phyloP scores from a whole-genome alignment of 225 moss, liverwort and hornwort genomes.

The Pseudisothecium myosuroides region DNA sequence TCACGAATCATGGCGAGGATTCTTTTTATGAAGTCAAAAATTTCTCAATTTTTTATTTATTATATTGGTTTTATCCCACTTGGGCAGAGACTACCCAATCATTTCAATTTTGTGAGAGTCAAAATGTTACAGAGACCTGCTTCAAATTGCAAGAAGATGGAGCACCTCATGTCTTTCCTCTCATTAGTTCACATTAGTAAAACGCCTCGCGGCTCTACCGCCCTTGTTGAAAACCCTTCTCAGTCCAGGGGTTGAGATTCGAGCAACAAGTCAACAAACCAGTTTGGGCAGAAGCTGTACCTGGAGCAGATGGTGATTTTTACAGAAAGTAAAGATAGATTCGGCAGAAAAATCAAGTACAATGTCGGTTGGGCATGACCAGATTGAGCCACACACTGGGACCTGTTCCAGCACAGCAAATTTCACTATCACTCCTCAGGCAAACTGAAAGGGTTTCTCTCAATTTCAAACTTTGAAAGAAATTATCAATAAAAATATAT shows the following conservation, averaged over 20 bases:
- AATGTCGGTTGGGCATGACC: slow-evolving; percentile 59
- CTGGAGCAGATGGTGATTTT: slow-evolving; percentile 82
- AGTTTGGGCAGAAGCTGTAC: not conserved
- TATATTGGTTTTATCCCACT: not conserved
- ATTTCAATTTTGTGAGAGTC: not conserved
- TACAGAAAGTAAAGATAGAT: slow-evolving; percentile 60
- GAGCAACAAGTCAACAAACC: not conserved
- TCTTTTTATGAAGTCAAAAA: not conserved
- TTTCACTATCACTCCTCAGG: not conserved
- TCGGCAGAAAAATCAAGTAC: slow-evolving; percentile 59
- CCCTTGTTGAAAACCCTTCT: not conserved
- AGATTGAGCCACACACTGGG: slow-evolving; percentile 72
- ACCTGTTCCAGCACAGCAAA: slow-evolving; percentile 25
- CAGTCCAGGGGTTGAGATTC: not conserved
- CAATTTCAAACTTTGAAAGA: not conserved
- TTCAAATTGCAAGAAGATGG: no score
- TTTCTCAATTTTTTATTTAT: no score
- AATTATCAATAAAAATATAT: not conserved
- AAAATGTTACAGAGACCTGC: not conserved
- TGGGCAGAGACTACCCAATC: not conserved
- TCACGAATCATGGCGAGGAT: not conserved
- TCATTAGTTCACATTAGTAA: not conserved
- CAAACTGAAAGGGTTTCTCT: not conserved
- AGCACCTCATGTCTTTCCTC: not conserved
- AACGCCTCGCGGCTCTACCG: not conserved